A percentile compares a stretch with the other conserved stretches of the same genome.
phyloP scores from a whole-genome alignment of 768 basidiomycete species.

The Coprinopsis marcescibilis region DNA sequence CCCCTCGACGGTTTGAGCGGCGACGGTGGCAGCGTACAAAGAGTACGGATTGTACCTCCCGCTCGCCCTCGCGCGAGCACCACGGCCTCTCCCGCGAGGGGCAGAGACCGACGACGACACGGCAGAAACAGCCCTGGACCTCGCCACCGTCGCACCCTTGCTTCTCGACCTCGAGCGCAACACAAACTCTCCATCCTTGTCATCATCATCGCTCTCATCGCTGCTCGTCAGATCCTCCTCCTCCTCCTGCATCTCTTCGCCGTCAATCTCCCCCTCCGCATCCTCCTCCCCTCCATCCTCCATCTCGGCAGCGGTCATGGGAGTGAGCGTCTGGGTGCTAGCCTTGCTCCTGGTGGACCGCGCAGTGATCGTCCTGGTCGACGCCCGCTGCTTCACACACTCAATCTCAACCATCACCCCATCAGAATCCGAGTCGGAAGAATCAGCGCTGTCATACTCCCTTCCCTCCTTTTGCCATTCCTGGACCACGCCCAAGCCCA shows the following conservation, averaged over 20 bases:
- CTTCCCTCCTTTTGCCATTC: constrained; percentile 11
- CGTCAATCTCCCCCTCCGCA: constrained; percentile 6
- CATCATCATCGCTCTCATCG: constrained; percentile 20
- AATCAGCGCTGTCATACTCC: constrained; percentile 11
- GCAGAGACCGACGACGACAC: neutral
- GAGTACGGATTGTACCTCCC: constrained; percentile 7
- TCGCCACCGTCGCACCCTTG: neutral
- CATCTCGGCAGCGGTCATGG: neutral
- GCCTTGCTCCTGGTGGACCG: constrained; percentile 2
- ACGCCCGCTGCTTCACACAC: constrained; percentile 2
- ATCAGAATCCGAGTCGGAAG: constrained; percentile 9
- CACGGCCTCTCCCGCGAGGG: constrained; percentile 1
- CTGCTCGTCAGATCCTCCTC: constrained; percentile 9
- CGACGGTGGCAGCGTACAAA: neutral
- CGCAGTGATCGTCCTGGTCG: neutral
- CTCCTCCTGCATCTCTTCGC: constrained; percentile 15
- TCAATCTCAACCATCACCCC: neutral
- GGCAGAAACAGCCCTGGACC: neutral
- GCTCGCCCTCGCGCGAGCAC: constrained; percentile 12
- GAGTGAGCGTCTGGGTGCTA: constrained; percentile 11
- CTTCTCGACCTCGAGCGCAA: constrained; percentile 16
- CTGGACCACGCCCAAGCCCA: constrained; percentile 1
- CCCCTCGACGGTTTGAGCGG: neutral
- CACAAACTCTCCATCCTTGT: constrained; percentile 29
- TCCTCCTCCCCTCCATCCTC: neutral